Evolutionary conservation across 176 grass and related monocot genomes (phyloP).

Genomic region (Triticum urartu): DNA sequence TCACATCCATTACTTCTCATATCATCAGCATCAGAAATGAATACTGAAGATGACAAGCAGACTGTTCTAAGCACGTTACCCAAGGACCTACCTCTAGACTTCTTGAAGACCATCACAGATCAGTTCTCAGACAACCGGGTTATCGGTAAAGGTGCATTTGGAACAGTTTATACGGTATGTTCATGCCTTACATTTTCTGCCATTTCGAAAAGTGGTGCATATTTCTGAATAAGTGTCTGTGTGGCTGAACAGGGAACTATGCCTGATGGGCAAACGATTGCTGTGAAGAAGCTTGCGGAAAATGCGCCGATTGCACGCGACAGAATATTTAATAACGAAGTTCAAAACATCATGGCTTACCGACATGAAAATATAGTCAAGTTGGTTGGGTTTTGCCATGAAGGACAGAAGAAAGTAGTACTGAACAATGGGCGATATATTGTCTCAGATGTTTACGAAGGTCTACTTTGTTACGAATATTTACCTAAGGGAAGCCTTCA

Average conservation of each 20-base stretch:
- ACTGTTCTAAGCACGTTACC: constrained; percentile 17
- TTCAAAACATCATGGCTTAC: constrained; percentile 22
- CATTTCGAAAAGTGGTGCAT: neutral
- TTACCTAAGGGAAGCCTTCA: constrained; percentile 18
- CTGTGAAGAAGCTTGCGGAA: constrained; percentile 25
- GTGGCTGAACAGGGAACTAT: constrained; percentile 16
- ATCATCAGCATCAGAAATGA: neutral
- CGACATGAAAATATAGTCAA: constrained; percentile 18
- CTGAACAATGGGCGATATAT: constrained; percentile 28
- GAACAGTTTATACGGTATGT: constrained; percentile 36
- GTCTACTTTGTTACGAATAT: constrained; percentile 30
- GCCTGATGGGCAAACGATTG: neutral
- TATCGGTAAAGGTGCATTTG: constrained; percentile 32
- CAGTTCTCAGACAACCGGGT: neutral
- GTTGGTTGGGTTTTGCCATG: constrained; percentile 24
- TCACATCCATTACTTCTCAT: neutral
- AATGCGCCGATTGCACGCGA: neutral
- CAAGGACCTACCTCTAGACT: neutral
- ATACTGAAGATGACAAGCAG: neutral
- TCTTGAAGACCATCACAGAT: constrained; percentile 11
- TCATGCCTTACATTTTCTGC: neutral
- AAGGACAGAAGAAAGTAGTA: constrained; percentile 34
- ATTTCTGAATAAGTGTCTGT: neutral
- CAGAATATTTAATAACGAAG: constrained; percentile 17
- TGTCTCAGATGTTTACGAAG: constrained; percentile 19